Percentiles rank a stretch among this genome's conserved stretches.
These are phyloP conservation scores for Cystobasidium ongulense DNA, from an alignment of 768 basidiomycete genomes.

Conservation along the genomic window DNA sequence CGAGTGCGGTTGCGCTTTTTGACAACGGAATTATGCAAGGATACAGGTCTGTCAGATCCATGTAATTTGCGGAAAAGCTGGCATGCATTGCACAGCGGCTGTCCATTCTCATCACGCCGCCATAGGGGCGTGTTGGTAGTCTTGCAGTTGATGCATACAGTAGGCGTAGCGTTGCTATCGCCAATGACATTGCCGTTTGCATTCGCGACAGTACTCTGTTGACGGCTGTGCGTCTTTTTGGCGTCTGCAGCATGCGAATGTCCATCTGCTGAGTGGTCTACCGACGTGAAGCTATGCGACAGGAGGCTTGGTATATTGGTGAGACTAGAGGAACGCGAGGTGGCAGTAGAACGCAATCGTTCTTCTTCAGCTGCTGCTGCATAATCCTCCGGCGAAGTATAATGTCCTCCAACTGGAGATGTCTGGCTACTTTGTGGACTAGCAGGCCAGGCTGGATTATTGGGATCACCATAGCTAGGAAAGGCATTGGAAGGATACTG, in stretches of 20 bases:
- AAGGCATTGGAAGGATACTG: neutral
- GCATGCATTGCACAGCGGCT: constrained; percentile 43
- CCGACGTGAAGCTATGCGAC: neutral
- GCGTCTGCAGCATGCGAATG: neutral
- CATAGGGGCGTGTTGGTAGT: constrained; percentile 43
- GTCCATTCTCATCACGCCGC: constrained; percentile 41
- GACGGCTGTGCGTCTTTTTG: constrained; percentile 13
- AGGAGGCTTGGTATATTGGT: neutral
- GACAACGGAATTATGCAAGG: constrained; percentile 41
- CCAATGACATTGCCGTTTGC: neutral
- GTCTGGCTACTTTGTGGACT: neutral
- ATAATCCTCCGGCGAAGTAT: neutral
- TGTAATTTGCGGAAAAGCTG: constrained; percentile 43
- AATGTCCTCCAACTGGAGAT: neutral
- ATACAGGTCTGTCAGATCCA: constrained; percentile 40
- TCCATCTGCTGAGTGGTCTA: neutral
- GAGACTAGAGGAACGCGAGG: neutral
- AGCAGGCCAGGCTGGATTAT: neutral
- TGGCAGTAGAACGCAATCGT: neutral
- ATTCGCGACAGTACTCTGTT: neutral
- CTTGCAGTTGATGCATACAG: constrained; percentile 39
- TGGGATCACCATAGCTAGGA: neutral
- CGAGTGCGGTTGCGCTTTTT: constrained; percentile 36
- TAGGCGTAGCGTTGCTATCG: neutral
- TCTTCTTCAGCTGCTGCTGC: neutral